Conservation (phyloP, 2,329 filamentous ascomycete species). For the Colletotrichum plurivorum region DNA sequence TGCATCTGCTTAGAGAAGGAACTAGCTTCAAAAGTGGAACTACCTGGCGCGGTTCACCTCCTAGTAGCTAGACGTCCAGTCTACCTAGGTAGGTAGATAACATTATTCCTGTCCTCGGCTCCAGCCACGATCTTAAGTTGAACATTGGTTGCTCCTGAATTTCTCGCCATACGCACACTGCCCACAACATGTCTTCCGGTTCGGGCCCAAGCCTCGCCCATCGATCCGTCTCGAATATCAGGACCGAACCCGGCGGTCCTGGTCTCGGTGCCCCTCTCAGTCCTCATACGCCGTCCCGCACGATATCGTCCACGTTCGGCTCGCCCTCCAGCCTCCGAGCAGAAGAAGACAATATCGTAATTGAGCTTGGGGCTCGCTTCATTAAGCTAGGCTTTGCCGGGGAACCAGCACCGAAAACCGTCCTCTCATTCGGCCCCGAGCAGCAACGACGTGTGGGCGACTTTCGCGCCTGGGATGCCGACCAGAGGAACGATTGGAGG, state of each 20-base stretch:
- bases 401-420: conserved; percentile 81
- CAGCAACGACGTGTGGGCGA: conserved; percentile 85
- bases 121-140: too few relatives aligned
- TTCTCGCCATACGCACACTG: not conserved
- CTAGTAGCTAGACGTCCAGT: too few relatives aligned
- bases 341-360: conserved; percentile 87
- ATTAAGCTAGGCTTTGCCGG: conserved; percentile 89
- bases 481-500: conserved; percentile 64
- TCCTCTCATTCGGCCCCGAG: conserved; percentile 80
- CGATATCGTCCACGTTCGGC: conserved; percentile 69
- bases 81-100: too few relatives aligned
- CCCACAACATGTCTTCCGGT: conserved; percentile 50
- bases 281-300: conserved; percentile 74
- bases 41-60: too few relatives aligned
- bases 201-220: conserved; percentile 65
- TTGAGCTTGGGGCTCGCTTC: conserved; percentile 86
- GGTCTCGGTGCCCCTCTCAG: conserved; percentile 54
- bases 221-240: conserved; percentile 71
- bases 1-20: too few relatives aligned
- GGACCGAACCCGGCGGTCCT: conserved; percentile 54
- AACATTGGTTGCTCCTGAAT: not conserved
- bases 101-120: too few relatives aligned
- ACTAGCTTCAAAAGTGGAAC: too few relatives aligned
- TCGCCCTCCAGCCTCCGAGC: conserved; percentile 73
- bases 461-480: conserved; percentile 78